These are phyloP conservation scores for Microthlaspi erraticum DNA, from an alignment of 345 rosid genomes.

Conservation along the genomic window DNA sequence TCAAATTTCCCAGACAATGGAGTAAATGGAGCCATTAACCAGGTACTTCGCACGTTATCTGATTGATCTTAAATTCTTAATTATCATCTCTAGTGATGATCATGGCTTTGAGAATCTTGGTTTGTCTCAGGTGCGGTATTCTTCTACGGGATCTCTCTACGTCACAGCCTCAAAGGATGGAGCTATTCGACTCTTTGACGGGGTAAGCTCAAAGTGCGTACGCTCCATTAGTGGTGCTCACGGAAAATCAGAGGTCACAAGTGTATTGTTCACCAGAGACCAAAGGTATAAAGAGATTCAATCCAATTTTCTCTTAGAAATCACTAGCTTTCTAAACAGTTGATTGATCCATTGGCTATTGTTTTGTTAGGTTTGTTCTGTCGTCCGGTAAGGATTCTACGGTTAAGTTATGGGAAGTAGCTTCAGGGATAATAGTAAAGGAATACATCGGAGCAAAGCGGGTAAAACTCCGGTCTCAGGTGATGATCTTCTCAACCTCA, in stretches of 20 bases:
- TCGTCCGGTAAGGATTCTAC: slow-evolving; percentile 84
- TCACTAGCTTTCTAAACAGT: not conserved
- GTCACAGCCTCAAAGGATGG: slow-evolving; percentile 91
- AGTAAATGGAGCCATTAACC: slow-evolving; percentile 78
- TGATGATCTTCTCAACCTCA: slow-evolving; percentile 24
- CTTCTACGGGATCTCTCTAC: slow-evolving; percentile 75
- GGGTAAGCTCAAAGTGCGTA: slow-evolving; percentile 66
- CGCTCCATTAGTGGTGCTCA: slow-evolving; percentile 75
- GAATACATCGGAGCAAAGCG: slow-evolving; percentile 77
- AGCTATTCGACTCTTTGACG: slow-evolving; percentile 76
- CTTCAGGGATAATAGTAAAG: slow-evolving; percentile 74
- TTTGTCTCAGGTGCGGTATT: slow-evolving; percentile 78
- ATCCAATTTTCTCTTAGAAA: slow-evolving; percentile 4
- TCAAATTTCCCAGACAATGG: slow-evolving; percentile 63
- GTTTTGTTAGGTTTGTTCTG: slow-evolving; percentile 71
- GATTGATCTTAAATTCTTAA: not conserved
- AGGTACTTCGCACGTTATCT: slow-evolving; percentile 49
- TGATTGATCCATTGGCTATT: slow-evolving; percentile 8
- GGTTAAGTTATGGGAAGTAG: slow-evolving; percentile 82
- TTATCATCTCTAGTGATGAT: not conserved
- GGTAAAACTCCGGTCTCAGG: slow-evolving; percentile 74
- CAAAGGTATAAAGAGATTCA: slow-evolving; percentile 56
- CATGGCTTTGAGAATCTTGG: slow-evolving; percentile 32
- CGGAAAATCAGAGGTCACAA: slow-evolving; percentile 72
- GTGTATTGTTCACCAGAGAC: slow-evolving; percentile 77